Conservation (phyloP, 108 stramenopile species). For the Fistulifera solaris region DNA sequence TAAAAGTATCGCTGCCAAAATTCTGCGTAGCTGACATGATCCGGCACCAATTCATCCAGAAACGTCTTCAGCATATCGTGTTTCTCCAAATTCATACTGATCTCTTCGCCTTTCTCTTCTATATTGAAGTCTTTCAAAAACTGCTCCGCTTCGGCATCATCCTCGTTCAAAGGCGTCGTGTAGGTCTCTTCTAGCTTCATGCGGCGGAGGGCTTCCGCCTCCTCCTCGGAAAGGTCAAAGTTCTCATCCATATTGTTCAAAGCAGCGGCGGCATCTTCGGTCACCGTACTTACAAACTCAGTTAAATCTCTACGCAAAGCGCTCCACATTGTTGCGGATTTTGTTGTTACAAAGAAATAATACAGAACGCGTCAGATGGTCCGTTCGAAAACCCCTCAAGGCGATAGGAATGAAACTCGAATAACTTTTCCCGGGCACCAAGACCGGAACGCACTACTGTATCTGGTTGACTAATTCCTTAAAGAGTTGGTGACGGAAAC, state of each 20-base stretch:
- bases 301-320: slow-evolving; percentile 33
- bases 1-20: slow-evolving; percentile 74
- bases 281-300: slow-evolving; percentile 40
- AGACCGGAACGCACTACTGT: no score
- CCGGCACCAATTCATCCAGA: slow-evolving; percentile 30
- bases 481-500: no score
- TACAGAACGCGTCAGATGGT: no score
- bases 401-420: no score
- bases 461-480: no score
- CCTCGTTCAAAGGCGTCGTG: slow-evolving; percentile 6
- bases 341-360: no score
- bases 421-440: no score
- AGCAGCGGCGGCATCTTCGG: slow-evolving; percentile 21
- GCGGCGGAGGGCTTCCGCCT: slow-evolving; percentile 2
- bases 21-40: slow-evolving; percentile 39
- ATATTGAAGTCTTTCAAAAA: slow-evolving; percentile 29
- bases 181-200: slow-evolving; percentile 7
- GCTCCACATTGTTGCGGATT: slow-evolving; percentile 32
- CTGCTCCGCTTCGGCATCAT: slow-evolving; percentile 11
- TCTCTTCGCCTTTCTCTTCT: slow-evolving; percentile 42
- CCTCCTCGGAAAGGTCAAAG: slow-evolving; percentile 8
- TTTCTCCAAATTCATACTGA: slow-evolving; percentile 31
- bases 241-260: slow-evolving; percentile 14
- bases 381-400: no score
- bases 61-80: slow-evolving; percentile 31